These are phyloP conservation scores for Pseudogymnoascus sp. DNA, from an alignment of 2,329 filamentous ascomycete genomes.

Conservation along the genomic window DNA sequence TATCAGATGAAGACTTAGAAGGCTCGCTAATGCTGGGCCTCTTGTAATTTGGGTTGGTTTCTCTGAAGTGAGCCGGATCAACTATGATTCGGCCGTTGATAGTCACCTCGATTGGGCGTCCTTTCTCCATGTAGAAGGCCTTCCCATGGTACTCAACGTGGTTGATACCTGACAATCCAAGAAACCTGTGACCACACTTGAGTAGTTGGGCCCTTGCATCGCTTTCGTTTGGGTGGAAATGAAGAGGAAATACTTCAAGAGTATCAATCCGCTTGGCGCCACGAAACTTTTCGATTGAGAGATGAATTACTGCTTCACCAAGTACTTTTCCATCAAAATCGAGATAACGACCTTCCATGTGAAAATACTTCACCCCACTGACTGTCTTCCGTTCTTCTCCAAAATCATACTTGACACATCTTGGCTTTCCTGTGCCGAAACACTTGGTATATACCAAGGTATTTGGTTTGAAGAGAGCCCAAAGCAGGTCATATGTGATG, in stretches of 20 bases:
- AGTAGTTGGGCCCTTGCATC: conserved; percentile 21
- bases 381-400: conserved; percentile 5
- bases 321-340: too few relatives aligned
- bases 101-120: conserved; percentile 14
- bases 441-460: conserved; percentile 9
- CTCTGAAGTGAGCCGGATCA: conserved; percentile 22
- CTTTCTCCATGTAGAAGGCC: conserved; percentile 27
- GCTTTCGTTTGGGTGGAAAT: conserved; percentile 20
- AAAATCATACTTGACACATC: conserved; percentile 10
- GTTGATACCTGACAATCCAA: conserved; percentile 21
- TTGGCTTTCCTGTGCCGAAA: conserved; percentile 5
- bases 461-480: conserved; percentile 10
- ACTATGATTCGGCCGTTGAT: conserved; percentile 25
- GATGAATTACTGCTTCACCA: conserved; percentile 21
- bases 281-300: conserved; percentile 15
- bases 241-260: conserved; percentile 27
- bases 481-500: conserved; percentile 11
- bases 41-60: conserved; percentile 22
- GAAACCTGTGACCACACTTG: conserved; percentile 24
- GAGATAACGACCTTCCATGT: conserved; percentile 17
- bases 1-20: neutral
- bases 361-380: conserved; percentile 10
- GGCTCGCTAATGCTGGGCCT: conserved; percentile 13
- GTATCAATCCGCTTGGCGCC: conserved; percentile 19
- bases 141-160: conserved; percentile 26